A percentile compares a stretch with the other conserved stretches of the same genome.
Conservation (phyloP, 257 asterid species). For the Nicotiana tomentosiformis region DNA sequence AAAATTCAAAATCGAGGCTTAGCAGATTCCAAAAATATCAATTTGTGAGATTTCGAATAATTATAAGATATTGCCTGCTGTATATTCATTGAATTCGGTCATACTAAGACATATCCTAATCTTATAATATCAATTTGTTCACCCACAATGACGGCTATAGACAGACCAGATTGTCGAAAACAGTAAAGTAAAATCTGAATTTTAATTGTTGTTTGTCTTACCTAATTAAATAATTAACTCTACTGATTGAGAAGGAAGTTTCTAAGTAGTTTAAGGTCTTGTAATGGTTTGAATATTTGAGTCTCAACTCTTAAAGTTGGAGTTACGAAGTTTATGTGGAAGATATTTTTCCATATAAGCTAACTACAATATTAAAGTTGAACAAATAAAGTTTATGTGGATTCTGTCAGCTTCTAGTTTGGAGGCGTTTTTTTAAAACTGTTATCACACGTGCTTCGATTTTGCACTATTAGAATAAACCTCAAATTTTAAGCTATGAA, state of each 20-base stretch:
- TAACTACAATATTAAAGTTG: background rate
- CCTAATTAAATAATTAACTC: background rate
- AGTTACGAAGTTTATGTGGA: background rate
- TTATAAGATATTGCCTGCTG: background rate
- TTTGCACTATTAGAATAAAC: background rate
- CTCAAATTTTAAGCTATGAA: background rate
- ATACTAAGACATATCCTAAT: background rate
- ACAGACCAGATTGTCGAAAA: background rate
- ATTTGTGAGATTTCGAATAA: no score
- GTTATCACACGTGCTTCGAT: background rate
- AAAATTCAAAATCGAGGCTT: no score
- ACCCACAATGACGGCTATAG: background rate
- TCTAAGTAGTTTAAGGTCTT: background rate
- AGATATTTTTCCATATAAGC: background rate
- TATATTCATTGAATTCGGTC: background rate
- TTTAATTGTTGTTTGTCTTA: background rate
- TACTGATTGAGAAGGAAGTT: background rate
- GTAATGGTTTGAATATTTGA: background rate
- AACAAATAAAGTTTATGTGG: background rate
- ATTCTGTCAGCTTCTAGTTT: constrained; percentile 2
- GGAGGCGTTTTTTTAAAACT: background rate
- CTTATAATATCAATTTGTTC: background rate
- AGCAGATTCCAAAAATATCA: no score
- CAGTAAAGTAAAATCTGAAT: background rate
- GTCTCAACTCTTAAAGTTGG: background rate